Conservation (phyloP, 2,329 filamentous ascomycete species). For the Rachicladosporium sp. region DNA sequence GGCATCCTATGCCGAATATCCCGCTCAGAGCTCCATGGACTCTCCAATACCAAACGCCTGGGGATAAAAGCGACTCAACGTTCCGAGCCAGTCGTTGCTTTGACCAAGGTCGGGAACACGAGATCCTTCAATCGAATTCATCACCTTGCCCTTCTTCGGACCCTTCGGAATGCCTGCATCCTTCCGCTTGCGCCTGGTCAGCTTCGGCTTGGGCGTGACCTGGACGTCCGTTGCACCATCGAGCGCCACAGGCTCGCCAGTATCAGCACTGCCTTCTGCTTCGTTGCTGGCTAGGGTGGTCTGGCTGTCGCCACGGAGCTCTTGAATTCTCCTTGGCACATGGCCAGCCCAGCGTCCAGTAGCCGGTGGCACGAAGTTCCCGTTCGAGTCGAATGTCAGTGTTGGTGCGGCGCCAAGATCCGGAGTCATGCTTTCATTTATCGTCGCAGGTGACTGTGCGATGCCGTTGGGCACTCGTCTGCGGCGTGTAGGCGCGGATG, state of each 20-base stretch:
- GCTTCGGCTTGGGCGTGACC: constrained; percentile 30
- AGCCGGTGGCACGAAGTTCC: constrained; percentile 13
- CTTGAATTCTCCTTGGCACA: constrained; percentile 32
- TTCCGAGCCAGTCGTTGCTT: no score
- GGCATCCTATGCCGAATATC: no score
- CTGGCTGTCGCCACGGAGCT: constrained; percentile 31
- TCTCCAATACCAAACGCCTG: no score
- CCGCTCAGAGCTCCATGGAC: no score
- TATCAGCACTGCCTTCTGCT: constrained; percentile 3
- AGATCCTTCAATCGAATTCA: constrained; percentile 2
- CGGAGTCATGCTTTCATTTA: constrained; percentile 11
- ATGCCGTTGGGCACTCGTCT: constrained; percentile 10
- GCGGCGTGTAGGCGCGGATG: constrained; percentile 12
- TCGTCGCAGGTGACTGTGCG: constrained; percentile 3
- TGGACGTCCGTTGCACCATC: constrained; percentile 5
- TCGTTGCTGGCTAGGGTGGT: background rate
- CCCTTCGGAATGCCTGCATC: constrained; percentile 40
- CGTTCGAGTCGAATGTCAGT: constrained; percentile 3
- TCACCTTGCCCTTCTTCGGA: constrained; percentile 23
- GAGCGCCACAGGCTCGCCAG: constrained; percentile 6
- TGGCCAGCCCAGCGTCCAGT: constrained; percentile 19
- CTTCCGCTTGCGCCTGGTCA: constrained; percentile 33
- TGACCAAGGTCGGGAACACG: background rate
- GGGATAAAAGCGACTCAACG: no score
- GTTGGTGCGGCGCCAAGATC: constrained; percentile 11